Base-by-base conservation (phyloP, 2,329 filamentous ascomycete genomes). In the Microcyclosporella mali region DNA sequence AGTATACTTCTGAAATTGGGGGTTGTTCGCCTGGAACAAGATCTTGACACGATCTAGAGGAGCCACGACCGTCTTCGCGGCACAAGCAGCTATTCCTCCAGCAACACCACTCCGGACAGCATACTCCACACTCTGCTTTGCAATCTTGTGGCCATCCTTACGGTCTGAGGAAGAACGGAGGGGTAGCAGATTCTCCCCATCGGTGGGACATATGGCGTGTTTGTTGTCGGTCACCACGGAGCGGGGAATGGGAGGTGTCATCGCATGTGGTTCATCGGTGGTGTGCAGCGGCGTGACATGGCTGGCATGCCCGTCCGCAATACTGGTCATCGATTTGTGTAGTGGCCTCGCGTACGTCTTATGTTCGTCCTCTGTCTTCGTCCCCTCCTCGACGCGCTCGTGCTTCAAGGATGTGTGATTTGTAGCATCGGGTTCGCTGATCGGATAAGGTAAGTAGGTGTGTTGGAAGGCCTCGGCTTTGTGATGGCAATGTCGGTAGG, bases 11-110 rank as follows among this genome's bases (percentile, higher is more conserved):
- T 84, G 78, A 63, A 95, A 98, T 55, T 92, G 84, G 2, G 92
- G 92, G 59, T 92, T 95, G 60, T 85, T 88, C 40, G 92, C 85
- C 66, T 98, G 92, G 70, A 98, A 97, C 43, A 98, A 84, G 61
- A 98, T 98, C 70, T 98, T 98, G 59, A 98, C 92, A 53, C 92
- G 84, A 68, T 98, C 92, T 51, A 98, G 84, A 17, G 92, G 92
- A 17, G 88, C 92, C 29, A 98, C 94, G 6, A 94, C 74, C 0
- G 90, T 95, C 74, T 98, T 98, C 49, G 85, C 92, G 53, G 87
- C 88, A 70, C 88, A 95, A 53, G 90, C 92, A 40, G 92, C 92
- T 46, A 95, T 55, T 12, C 92, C 92, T 36, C 92, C 92, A 2
- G 92, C 90, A 25, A 94, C 69, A 27, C 86, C 87, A 49, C 85